Evolutionary conservation across 805 yeast species (phyloP).

Genomic region (Kazachstania martiniae): DNA sequence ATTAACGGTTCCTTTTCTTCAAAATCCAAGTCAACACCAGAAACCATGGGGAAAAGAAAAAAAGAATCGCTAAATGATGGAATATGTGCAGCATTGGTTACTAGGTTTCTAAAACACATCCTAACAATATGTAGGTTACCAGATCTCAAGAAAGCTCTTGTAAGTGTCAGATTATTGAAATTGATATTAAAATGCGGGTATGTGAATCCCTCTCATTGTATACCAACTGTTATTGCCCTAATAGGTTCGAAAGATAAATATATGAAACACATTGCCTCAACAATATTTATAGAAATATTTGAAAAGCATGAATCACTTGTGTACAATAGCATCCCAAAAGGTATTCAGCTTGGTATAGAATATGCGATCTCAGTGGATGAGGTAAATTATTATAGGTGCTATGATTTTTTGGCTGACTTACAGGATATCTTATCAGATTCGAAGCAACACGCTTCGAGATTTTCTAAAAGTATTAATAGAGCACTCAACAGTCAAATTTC

Average conservation of each 20-base stretch:
- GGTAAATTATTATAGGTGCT: slow-evolving; percentile 5
- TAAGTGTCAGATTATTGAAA: slow-evolving; percentile 45
- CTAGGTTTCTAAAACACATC: slow-evolving; percentile 43
- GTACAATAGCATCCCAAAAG: slow-evolving; percentile 54
- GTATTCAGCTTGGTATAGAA: slow-evolving; percentile 42
- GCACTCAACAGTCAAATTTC: slow-evolving; percentile 7
- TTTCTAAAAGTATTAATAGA: slow-evolving; percentile 9
- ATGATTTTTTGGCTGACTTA: slow-evolving; percentile 8
- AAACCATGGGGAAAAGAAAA: slow-evolving; percentile 30
- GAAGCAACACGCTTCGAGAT: slow-evolving; percentile 13
- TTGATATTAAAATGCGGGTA: slow-evolving; percentile 53
- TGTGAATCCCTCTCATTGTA: slow-evolving; percentile 62
- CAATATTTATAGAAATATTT: slow-evolving; percentile 43
- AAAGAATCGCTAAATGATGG: slow-evolving; percentile 49
- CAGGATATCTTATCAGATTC: slow-evolving; percentile 11
- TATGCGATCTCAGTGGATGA: slow-evolving; percentile 23
- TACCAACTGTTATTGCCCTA: slow-evolving; percentile 61
- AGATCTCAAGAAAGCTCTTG: slow-evolving; percentile 35
- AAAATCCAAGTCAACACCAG: slow-evolving; percentile 30
- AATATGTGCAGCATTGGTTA: slow-evolving; percentile 61
- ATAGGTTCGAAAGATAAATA: slow-evolving; percentile 39
- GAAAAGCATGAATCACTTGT: slow-evolving; percentile 64
- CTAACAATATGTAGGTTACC: slow-evolving; percentile 39
- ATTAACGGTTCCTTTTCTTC: slow-evolving; percentile 30
- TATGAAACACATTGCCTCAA: slow-evolving; percentile 39